These are phyloP conservation scores for Phytophthora boehmeriae DNA, from an alignment of 352 stramenopile species.

Conservation along the genomic window DNA sequence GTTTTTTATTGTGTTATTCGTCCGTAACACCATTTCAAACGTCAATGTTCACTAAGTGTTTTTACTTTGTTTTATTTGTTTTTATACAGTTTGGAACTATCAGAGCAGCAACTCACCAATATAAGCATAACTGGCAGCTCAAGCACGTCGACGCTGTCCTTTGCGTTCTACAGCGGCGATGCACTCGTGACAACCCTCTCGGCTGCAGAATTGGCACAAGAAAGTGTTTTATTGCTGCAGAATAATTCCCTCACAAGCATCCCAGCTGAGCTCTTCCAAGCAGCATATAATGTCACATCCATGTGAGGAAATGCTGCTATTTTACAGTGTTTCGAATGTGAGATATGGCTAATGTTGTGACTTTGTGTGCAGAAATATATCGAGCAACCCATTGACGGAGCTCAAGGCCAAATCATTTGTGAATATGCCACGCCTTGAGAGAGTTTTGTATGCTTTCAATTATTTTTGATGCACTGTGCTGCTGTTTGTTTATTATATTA, in stretches of 20 bases:
- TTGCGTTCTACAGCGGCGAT: constrained; percentile 35
- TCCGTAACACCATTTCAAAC: not conserved
- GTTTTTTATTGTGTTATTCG: not conserved
- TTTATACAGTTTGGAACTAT: constrained; percentile 44
- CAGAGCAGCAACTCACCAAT: constrained; percentile 38
- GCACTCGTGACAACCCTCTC: constrained; percentile 23
- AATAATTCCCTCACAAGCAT: constrained; percentile 55
- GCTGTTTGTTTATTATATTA: not conserved
- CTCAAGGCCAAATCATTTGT: constrained; percentile 57
- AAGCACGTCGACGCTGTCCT: constrained; percentile 13
- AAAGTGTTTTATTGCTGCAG: constrained; percentile 48
- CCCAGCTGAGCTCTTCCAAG: constrained; percentile 49
- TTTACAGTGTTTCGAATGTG: not conserved
- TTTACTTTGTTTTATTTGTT: constrained; percentile 6
- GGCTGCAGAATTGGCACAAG: constrained; percentile 26
- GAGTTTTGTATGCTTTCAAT: constrained; percentile 41
- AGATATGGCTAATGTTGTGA: constrained; percentile 1
- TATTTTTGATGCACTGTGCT: not conserved
- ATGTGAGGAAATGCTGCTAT: constrained; percentile 33
- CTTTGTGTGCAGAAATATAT: constrained; percentile 44
- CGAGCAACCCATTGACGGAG: constrained; percentile 59
- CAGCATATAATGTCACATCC: constrained; percentile 39
- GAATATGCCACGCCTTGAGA: constrained; percentile 43
- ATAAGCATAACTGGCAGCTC: constrained; percentile 27
- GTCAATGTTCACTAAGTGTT: constrained; percentile 1